Base-by-base conservation (phyloP, 2,329 filamentous ascomycete genomes). In the Clonostachys rosea region DNA sequence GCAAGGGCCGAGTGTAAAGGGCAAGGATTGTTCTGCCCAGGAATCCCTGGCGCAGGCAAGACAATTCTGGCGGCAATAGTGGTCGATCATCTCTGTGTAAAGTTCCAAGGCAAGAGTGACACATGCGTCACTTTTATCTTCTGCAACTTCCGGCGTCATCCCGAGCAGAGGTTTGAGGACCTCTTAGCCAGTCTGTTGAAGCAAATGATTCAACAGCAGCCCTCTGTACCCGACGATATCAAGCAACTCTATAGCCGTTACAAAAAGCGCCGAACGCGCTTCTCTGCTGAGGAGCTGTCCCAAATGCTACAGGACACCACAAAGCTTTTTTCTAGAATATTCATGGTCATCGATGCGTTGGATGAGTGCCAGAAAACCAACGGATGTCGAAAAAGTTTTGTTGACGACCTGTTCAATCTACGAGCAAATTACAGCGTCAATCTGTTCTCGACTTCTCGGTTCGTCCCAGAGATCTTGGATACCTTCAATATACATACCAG, bases 21-120 rank as follows among this genome's bases (percentile, higher is more conserved):
- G 2, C 50, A 61, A 24, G 70, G 58, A 0, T 50, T 79, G 0
- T 75, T 73, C 50, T 78, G 71, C 49, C 64, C 63, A 3, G 72
- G 74, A 0, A 70, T 73, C 13, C 72, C 72, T 0, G 73, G 74
- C 4, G 68, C 72, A 0, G 73, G 74, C 2, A 79, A 78, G 54
- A 77, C 73, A 1, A 71, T 75, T 5, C 45, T 73, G 1, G 56
- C 68, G 0, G 64, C 72, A 0, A 64, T 68, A 9, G 62, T 71
- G 0, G 52, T 78, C 0, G 60, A 77, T 4, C 12, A 74, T 17
- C 57, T 79, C 2, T 13, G n/a, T 7, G 45, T 20, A 1, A 36
- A 30, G 3, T 64, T 60, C 36, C 12, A 48, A 1, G 49, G 56
- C 2, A 50, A 64, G 14, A 1, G 13, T 0, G 45, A 10, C 2